Percentiles rank a stretch among this genome's conserved stretches.
phyloP scores from a whole-genome alignment of 371 early-diverging fungal genomes.

The Thermomucor indicae-seudaticae region DNA sequence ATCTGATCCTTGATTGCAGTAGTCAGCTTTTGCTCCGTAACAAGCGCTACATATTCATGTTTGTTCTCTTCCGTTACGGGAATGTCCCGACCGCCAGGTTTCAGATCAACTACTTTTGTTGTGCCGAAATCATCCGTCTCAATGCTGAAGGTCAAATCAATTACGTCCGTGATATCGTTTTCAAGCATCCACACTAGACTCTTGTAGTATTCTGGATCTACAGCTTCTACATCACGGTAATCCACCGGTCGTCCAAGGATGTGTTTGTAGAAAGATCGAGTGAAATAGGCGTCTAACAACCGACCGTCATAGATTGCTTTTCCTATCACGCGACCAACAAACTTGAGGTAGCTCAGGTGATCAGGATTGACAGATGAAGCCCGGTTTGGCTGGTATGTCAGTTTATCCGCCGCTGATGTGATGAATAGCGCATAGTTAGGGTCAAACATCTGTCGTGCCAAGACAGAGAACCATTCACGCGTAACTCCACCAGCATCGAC shows the following conservation, averaged over 20 bases:
- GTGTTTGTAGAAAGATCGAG: slow-evolving; percentile 97
- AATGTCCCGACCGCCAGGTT: slow-evolving; percentile 87
- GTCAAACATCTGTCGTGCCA: slow-evolving; percentile 98
- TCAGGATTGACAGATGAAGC: slow-evolving; percentile 94
- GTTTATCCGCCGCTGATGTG: slow-evolving; percentile 91
- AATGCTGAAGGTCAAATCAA: slow-evolving; percentile 93
- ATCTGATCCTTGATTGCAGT: slow-evolving; percentile 92
- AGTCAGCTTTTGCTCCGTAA: slow-evolving; percentile 87
- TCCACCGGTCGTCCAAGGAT: slow-evolving; percentile 91
- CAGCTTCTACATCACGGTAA: slow-evolving; percentile 95
- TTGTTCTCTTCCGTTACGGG: slow-evolving; percentile 96
- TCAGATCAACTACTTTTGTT: slow-evolving; percentile 81
- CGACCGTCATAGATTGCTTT: slow-evolving; percentile 97
- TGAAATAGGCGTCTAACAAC: slow-evolving; percentile 95
- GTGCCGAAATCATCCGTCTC: slow-evolving; percentile 95
- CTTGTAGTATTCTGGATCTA: slow-evolving; percentile 97
- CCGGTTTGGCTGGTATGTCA: slow-evolving; percentile 97
- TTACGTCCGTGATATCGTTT: slow-evolving; percentile 93
- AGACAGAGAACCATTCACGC: slow-evolving; percentile 97
- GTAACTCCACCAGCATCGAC: slow-evolving; percentile 99
- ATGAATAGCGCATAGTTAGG: slow-evolving; percentile 98
- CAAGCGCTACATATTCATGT: slow-evolving; percentile 91
- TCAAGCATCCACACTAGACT: slow-evolving; percentile 97
- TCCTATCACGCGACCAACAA: slow-evolving; percentile 98
- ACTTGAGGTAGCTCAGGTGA: slow-evolving; percentile 96